phyloP scores from a whole-genome alignment of 495 filamentous ascomycete species.

The Aspergillus baeticus region DNA sequence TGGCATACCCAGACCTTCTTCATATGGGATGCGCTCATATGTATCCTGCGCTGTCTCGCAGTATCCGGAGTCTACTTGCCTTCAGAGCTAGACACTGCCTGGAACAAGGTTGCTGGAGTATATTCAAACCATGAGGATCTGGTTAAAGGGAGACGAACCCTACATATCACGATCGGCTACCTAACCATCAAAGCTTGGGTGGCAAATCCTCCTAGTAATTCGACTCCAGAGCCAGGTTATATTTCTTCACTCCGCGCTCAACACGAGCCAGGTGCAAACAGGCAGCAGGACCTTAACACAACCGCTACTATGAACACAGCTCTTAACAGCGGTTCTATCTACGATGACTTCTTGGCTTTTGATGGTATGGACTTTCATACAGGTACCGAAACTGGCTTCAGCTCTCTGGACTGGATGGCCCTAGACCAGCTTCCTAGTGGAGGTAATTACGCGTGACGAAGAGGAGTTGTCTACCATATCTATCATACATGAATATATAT shows the following conservation, averaged over 20 bases:
- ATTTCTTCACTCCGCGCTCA: slow-evolving; percentile 1
- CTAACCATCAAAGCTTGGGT: slow-evolving; percentile 14
- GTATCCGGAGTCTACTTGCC: slow-evolving; percentile 14
- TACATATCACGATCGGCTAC: slow-evolving; percentile 1
- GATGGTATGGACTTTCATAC: too few relatives aligned
- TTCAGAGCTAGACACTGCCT: neutral
- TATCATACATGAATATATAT: too few relatives aligned
- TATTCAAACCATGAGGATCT: slow-evolving; percentile 10
- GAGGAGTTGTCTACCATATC: too few relatives aligned
- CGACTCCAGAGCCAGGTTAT: slow-evolving; percentile 5
- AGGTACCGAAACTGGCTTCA: too few relatives aligned
- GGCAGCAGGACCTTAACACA: too few relatives aligned
- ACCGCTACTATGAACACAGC: too few relatives aligned
- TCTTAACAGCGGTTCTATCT: too few relatives aligned
- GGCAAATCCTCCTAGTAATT: slow-evolving; percentile 5
- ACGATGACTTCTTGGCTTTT: too few relatives aligned
- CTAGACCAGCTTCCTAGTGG: too few relatives aligned
- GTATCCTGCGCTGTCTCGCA: slow-evolving; percentile 12
- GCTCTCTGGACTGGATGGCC: too few relatives aligned
- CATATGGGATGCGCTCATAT: slow-evolving; percentile 19
- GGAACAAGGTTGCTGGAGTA: slow-evolving; percentile 6
- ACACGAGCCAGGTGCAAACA: neutral
- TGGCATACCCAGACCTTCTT: slow-evolving; percentile 18
- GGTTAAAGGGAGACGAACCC: neutral
- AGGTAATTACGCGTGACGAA: too few relatives aligned